Evolutionary conservation across 2,329 filamentous ascomycete genomes (phyloP), one percentile per base, ranked within the genome.

Genomic region (Aspergillus sp.): DNA sequence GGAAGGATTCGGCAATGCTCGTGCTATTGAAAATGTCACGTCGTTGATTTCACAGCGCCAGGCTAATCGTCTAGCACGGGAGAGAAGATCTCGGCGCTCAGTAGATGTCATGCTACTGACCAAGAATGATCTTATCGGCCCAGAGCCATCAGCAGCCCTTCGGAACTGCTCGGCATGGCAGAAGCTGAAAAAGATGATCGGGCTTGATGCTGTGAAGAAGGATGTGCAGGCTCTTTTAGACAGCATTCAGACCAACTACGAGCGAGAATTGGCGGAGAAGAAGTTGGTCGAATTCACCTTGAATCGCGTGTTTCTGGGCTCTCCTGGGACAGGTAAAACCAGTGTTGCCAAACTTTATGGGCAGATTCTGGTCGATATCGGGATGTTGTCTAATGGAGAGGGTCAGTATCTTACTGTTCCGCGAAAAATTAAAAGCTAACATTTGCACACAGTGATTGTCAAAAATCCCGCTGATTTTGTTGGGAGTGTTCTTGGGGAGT

Each of bases 401-500:
- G 78, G 79, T 80, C 57, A 60, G 66, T 54, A 13, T 27, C 12
- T 12, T 19, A 26, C n/a, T n/a, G n/a, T n/a, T n/a, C n/a, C n/a
- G 39, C 43, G 30, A 27, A 33, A 39, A 41, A 34, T 36, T 19
- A 4, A 4, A 19, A 19, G 43, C 43, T 53, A 37, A 56, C 43
- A 26, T 29, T n/a, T 12, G 27, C 33, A 26, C n/a, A n/a, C 45
- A 80, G 83, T 90, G 0, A 67, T 90, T 0, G 60, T 81, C 3
- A 90, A 87, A 56, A 88, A 82, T 33, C 86, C 86, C 0, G 67
- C 85, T 0, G 87, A 91, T 52, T 90, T 91, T 53, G 68, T 90
- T 1, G 85, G 85, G 0, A 65, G 62, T 7, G 70, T 58, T 0
- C 48, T 91, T 0, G 87, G 87, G 0, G 69, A 75, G 1, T 90